These are phyloP conservation scores for Pelagophyceae sp. DNA, from an alignment of 352 stramenopile genomes.

Conservation along the genomic window DNA sequence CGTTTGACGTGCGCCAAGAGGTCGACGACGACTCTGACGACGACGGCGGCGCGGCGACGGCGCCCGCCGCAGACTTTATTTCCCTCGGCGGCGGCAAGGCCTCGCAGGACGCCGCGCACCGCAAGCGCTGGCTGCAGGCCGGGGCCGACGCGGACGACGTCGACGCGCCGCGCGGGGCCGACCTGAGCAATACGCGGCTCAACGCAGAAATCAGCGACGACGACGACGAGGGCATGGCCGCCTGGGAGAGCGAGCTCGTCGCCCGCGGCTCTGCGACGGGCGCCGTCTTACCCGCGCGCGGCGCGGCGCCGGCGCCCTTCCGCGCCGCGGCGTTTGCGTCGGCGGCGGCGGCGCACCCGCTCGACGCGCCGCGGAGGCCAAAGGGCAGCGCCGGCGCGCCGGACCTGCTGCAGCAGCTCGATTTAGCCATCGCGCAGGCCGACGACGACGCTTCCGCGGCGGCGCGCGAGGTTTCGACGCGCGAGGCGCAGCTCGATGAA, in stretches of 20 bases:
- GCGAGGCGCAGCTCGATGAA: neutral
- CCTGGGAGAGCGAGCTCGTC: neutral
- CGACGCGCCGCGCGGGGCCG: neutral
- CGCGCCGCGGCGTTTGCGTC: no score
- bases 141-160: slow-evolving; percentile 5
- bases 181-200: neutral
- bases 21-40: neutral
- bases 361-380: neutral
- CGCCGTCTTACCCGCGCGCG: neutral
- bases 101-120: neutral
- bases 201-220: neutral
- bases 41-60: neutral
- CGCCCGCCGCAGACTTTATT: neutral
- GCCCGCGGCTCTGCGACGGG: neutral
- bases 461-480: neutral
- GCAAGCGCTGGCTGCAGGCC: neutral
- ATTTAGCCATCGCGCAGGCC: neutral
- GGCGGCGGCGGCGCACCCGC: neutral
- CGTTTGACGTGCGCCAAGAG: neutral
- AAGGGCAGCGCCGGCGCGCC: neutral
- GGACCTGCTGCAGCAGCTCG: neutral
- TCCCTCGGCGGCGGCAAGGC: neutral
- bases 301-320: neutral
- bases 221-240: neutral
- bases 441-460: neutral